Evolutionary conservation across 192 early-diverging fungal species (phyloP).

Genomic region (Entrophospora sp.): DNA sequence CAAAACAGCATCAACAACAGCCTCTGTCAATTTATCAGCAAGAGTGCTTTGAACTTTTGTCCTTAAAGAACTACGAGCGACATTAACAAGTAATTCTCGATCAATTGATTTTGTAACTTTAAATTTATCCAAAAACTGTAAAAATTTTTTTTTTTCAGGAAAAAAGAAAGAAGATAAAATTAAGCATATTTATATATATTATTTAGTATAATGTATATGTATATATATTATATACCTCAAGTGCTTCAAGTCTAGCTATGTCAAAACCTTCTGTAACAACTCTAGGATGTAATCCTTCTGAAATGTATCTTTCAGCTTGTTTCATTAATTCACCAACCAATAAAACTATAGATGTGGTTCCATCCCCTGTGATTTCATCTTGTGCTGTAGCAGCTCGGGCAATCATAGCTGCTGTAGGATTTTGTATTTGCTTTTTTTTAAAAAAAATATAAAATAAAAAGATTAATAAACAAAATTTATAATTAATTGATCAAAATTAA

Average conservation of each 20-base stretch:
- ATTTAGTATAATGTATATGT: no score
- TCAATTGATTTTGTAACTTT: constrained; percentile 71
- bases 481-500: no score
- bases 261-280: constrained; percentile 96
- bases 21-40: constrained; percentile 91
- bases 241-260: constrained; percentile 89
- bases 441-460: background rate
- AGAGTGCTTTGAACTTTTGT: constrained; percentile 88
- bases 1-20: constrained; percentile 93
- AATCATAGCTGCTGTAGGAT: constrained; percentile 99
- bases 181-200: background rate
- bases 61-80: constrained; percentile 90
- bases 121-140: constrained; percentile 83
- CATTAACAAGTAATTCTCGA: constrained; percentile 80
- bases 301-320: constrained; percentile 86
- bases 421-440: constrained; percentile 84
- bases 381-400: constrained; percentile 98
- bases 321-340: constrained; percentile 96
- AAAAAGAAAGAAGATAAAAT: background rate
- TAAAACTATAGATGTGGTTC: constrained; percentile 95
- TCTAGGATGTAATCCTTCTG: constrained; percentile 94
- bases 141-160: background rate
- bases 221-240: constrained; percentile 48
- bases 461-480: constrained; percentile 2
- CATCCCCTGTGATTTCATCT: constrained; percentile 98